Evolutionary conservation across 305 asterid genomes (phyloP).

Genomic region (Solanum hybrid): DNA sequence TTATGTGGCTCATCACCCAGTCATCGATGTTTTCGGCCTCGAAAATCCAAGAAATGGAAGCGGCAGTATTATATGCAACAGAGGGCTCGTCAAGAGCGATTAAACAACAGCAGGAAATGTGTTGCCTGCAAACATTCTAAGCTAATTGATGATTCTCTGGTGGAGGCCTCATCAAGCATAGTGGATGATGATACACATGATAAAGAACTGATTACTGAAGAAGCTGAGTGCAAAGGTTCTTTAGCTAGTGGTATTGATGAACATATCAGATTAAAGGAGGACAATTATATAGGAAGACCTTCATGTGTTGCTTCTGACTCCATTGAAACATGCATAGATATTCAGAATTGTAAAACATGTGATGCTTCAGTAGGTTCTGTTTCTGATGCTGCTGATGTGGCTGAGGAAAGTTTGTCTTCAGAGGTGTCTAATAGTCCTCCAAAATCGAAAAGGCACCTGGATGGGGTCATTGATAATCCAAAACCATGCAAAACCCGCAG

Average conservation of each 20-base stretch:
- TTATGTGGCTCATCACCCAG: conserved; percentile 34
- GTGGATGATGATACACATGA: conserved; percentile 26
- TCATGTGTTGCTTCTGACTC: conserved; percentile 19
- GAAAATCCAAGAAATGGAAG: conserved; percentile 74
- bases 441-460: conserved; percentile 78
- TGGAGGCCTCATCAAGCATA: conserved; percentile 33
- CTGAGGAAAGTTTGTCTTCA: conserved; percentile 36
- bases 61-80: conserved; percentile 55
- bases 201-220: conserved; percentile 27
- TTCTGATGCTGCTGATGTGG: conserved; percentile 31
- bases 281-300: conserved; percentile 10
- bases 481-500: conserved; percentile 76
- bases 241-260: conserved; percentile 16
- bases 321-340: conserved; percentile 12
- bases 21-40: conserved; percentile 50
- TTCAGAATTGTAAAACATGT: conserved; percentile 18
- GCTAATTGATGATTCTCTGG: conserved; percentile 14
- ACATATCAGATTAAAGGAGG: conserved; percentile 13
- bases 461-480: conserved; percentile 67
- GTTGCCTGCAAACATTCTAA: conserved; percentile 36
- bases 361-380: conserved; percentile 16
- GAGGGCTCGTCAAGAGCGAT: conserved; percentile 63
- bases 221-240: conserved; percentile 25
- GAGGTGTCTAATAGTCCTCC: conserved; percentile 23
- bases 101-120: conserved; percentile 53